phyloP scores from a whole-genome alignment of 2,329 filamentous ascomycete species.

The Ophiosphaerella korrae region DNA sequence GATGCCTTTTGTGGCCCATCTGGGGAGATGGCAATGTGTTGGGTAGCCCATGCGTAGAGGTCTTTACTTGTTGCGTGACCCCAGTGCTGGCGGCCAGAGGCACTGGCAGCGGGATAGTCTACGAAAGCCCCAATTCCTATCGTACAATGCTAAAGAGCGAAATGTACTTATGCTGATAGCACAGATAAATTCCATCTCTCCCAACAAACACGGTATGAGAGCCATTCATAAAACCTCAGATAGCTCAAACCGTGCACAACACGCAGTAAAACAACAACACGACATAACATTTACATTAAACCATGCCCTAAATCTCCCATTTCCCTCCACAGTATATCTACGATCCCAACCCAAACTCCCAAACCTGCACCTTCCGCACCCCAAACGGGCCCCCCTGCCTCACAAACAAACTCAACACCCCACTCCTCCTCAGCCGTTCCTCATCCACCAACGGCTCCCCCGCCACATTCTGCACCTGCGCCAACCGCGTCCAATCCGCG shows the following conservation, averaged over 20 bases:
- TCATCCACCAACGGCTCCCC: constrained; percentile 42
- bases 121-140: not conserved
- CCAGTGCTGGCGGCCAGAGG: constrained; percentile 68
- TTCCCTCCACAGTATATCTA: constrained; percentile 9
- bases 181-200: constrained; percentile 62
- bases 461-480: constrained; percentile 36
- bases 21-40: constrained; percentile 66
- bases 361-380: constrained; percentile 40
- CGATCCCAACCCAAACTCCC: constrained; percentile 35
- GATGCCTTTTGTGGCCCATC: constrained; percentile 59
- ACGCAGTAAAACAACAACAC: too few relatives aligned
- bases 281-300: too few relatives aligned
- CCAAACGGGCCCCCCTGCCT: constrained; percentile 43
- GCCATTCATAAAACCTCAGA: constrained; percentile 59
- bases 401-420: constrained; percentile 40
- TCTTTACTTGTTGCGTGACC: constrained; percentile 68
- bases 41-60: constrained; percentile 68
- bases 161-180: constrained; percentile 63
- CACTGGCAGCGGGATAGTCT: constrained; percentile 57
- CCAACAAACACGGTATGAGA: constrained; percentile 69
- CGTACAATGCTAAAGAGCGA: not conserved
- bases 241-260: too few relatives aligned
- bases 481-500: constrained; percentile 38
- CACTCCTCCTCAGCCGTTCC: constrained; percentile 28
- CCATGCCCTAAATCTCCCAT: too few relatives aligned